Conservation (phyloP, 2,329 filamentous ascomycete genomes). For the Pseudogymnoascus destructans region DNA sequence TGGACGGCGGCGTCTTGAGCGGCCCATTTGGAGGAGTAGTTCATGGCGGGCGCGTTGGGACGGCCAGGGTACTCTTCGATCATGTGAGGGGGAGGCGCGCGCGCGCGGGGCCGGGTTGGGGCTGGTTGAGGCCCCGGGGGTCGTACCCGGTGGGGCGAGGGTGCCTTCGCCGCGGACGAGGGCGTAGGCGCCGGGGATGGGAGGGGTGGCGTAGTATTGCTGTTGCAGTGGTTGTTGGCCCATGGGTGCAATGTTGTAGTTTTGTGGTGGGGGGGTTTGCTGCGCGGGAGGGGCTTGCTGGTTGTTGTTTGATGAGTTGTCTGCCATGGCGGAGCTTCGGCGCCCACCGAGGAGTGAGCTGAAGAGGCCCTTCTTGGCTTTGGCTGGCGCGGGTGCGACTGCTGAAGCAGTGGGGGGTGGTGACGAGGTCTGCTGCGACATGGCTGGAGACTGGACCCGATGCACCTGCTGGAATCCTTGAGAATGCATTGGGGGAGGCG, state of each 20-base stretch:
- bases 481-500: not conserved
- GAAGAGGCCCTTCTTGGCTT: not conserved
- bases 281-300: not conserved
- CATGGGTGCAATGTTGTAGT: not conserved
- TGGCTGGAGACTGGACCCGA: slow-evolving; percentile 6
- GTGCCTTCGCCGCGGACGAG: slow-evolving; percentile 23
- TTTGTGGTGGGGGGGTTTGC: not conserved
- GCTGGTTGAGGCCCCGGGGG: slow-evolving; percentile 16
- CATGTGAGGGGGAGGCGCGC: not conserved
- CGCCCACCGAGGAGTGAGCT: not conserved
- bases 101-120: not conserved
- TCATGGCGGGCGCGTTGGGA: not conserved
- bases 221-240: slow-evolving; percentile 16
- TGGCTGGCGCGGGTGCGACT: not conserved
- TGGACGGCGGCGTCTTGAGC: not conserved
- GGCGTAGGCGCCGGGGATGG: slow-evolving; percentile 24
- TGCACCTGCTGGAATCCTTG: slow-evolving; percentile 2
- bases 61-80: not conserved
- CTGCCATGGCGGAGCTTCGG: not conserved
- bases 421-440: not conserved
- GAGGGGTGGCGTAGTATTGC: slow-evolving; percentile 22
- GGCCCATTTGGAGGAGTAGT: not conserved
- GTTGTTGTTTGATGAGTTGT: not conserved
- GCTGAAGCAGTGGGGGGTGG: not conserved
- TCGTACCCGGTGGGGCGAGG: slow-evolving; percentile 20